Evolutionary conservation across 176 grass and related monocot genomes (phyloP).

Genomic region (Miscanthus lutarioriparius): DNA sequence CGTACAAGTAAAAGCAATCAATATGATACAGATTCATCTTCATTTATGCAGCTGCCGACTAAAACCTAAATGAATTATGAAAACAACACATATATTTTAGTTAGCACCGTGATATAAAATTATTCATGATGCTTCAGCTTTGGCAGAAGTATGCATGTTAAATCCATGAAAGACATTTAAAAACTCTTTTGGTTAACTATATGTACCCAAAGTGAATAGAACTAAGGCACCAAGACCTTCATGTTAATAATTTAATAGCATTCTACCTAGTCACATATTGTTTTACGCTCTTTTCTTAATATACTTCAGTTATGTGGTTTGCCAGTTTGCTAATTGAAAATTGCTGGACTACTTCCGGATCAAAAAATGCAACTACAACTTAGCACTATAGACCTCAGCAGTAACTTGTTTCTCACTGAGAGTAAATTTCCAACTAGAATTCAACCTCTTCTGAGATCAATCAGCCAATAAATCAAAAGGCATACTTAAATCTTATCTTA

Average conservation of each 20-base stretch:
- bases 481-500: neutral
- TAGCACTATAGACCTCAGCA: conserved; percentile 5
- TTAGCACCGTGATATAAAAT: neutral
- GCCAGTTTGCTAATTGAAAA: conserved; percentile 27
- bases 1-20: neutral
- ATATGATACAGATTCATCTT: neutral
- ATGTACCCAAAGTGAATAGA: neutral
- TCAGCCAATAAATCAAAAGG: neutral
- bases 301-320: conserved; percentile 14
- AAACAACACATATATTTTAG: conserved; percentile 1
- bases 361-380: neutral
- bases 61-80: conserved; percentile 20
- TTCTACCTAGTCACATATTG: neutral
- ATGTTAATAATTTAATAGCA: neutral
- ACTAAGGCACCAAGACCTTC: neutral
- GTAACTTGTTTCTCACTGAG: conserved; percentile 24
- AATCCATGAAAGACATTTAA: conserved; percentile 19
- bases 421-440: conserved; percentile 8
- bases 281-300: neutral
- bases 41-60: conserved; percentile 4
- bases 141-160: conserved; percentile 1
- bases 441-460: neutral
- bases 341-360: neutral
- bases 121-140: neutral
- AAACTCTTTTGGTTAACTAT: conserved; percentile 15